Evolutionary conservation across 495 filamentous ascomycete genomes (phyloP).

Genomic region (Staphylotrichum tortipilum): DNA sequence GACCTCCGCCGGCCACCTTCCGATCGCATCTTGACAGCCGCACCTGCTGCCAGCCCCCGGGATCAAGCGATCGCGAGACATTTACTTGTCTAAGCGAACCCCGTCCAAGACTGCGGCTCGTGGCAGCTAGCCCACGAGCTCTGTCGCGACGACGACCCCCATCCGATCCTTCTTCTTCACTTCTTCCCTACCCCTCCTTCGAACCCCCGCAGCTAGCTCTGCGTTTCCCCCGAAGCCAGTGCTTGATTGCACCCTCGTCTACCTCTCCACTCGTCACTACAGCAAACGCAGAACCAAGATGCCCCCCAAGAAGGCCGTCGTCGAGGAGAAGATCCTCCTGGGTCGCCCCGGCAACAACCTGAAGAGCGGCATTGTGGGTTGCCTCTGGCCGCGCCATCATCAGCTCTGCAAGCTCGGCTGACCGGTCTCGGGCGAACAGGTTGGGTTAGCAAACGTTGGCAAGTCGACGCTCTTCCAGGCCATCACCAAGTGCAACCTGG

Average conservation of each 20-base stretch:
- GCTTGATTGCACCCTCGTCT: slow-evolving; percentile 38
- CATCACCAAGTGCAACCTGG: slow-evolving; percentile 94
- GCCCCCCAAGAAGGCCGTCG: slow-evolving; percentile 68
- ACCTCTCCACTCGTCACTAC: slow-evolving; percentile 41
- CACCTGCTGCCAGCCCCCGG: background rate
- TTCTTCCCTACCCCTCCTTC: slow-evolving; percentile 46
- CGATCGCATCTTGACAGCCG: background rate
- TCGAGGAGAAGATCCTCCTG: slow-evolving; percentile 72
- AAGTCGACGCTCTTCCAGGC: slow-evolving; percentile 99
- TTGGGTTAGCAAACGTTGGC: slow-evolving; percentile 97
- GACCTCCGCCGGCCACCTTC: background rate
- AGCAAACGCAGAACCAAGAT: slow-evolving; percentile 51
- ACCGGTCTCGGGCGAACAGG: slow-evolving; percentile 45
- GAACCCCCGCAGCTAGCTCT: slow-evolving; percentile 55
- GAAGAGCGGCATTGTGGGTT: slow-evolving; percentile 98
- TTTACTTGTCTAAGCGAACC: slow-evolving; percentile 1
- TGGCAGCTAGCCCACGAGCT: slow-evolving; percentile 19
- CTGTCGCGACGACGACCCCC: slow-evolving; percentile 40
- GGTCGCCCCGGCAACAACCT: slow-evolving; percentile 96
- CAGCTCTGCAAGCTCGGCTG: slow-evolving; percentile 17
- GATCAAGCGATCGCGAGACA: background rate
- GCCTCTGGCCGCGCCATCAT: slow-evolving; percentile 12
- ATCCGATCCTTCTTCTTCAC: slow-evolving; percentile 41
- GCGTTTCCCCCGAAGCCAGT: slow-evolving; percentile 34
- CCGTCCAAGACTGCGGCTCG: slow-evolving; percentile 10